These are phyloP conservation scores for Diutina scorzettiae DNA, from an alignment of 1,139 yeast species.

Conservation along the genomic window DNA sequence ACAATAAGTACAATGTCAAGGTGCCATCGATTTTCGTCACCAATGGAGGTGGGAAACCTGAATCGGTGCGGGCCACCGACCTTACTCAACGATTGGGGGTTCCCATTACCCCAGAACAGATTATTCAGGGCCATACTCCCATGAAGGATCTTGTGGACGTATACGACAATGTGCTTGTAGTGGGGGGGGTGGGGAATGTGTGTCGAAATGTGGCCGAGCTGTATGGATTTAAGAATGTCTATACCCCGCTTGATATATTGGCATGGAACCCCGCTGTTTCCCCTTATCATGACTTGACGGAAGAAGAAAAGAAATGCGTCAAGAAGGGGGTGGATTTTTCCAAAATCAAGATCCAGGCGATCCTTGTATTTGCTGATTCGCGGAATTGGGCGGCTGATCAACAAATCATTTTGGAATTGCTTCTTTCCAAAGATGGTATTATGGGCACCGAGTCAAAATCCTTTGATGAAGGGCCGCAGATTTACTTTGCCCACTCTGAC, in stretches of 20 bases:
- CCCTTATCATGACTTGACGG: constrained; percentile 66
- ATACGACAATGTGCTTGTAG: constrained; percentile 63
- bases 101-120: constrained; percentile 59
- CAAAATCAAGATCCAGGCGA: constrained; percentile 53
- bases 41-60: constrained; percentile 83
- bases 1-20: constrained; percentile 63
- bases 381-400: constrained; percentile 89
- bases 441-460: constrained; percentile 71
- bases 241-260: constrained; percentile 67
- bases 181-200: constrained; percentile 79
- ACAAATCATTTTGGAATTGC: constrained; percentile 69
- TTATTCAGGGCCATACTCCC: constrained; percentile 84
- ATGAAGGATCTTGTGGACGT: constrained; percentile 64
- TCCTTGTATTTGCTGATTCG: constrained; percentile 70
- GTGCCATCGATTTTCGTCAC: constrained; percentile 84
- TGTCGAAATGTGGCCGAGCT: constrained; percentile 69
- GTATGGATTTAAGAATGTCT: constrained; percentile 67
- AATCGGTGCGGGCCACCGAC: constrained; percentile 56
- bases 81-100: constrained; percentile 48
- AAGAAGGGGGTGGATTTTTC: constrained; percentile 49
- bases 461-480: constrained; percentile 65
- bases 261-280: constrained; percentile 80
- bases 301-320: constrained; percentile 49
- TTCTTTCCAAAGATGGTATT: constrained; percentile 61
- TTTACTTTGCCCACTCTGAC: constrained; percentile 81